Base-by-base conservation (phyloP, 345 rosid genomes). In the Excoecaria cochinchinensis region DNA sequence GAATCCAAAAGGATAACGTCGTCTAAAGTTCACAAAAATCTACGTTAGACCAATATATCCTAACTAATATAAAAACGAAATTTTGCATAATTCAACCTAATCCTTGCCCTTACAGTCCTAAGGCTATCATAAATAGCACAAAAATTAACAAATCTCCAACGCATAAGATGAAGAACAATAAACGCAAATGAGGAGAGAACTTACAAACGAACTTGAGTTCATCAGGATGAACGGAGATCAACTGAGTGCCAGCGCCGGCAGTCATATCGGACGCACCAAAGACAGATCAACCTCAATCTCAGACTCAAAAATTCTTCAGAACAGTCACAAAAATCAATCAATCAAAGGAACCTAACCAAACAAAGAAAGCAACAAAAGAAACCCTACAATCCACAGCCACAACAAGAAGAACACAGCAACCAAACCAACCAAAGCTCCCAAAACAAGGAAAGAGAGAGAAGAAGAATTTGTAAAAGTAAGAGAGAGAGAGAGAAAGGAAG, bases 201-300 rank as follows among this genome's bases (percentile, higher is more conserved):
- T 51, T 87, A 95, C 99, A 86, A 21, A 77, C 74, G 82, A 95
- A 93, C 82, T 84, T 91, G 89, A 95, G 95, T 78, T 95, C 98
- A 42, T 90, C 95, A 65, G 99, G 99, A 78, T 91, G 98, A 78
- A 95, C 89, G 48, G 97, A 89, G 90, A 95, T 87, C 76, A 95
- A 79, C 81, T 84, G 89, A 40, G 86, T 88, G 78, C 85, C 89
- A 73, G 83, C 90, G 74, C 78, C 88, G 69, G 88, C 89, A 75
- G 86, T 73, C 94, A 90, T 90, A 80, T 81, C 74, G 69, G 44
- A 60, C 40, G 77, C 67, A 71, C 77, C 55, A 57, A 46, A 12
- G 9, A 24, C 14, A 47, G 42, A 57, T 71, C 68, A 71, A 57
- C 46, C 52, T 61, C 21, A 44, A 44, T 6, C 48, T 5, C 48